Conservation (phyloP, 495 filamentous ascomycete genomes). For the Parachaetomium inaequale region DNA sequence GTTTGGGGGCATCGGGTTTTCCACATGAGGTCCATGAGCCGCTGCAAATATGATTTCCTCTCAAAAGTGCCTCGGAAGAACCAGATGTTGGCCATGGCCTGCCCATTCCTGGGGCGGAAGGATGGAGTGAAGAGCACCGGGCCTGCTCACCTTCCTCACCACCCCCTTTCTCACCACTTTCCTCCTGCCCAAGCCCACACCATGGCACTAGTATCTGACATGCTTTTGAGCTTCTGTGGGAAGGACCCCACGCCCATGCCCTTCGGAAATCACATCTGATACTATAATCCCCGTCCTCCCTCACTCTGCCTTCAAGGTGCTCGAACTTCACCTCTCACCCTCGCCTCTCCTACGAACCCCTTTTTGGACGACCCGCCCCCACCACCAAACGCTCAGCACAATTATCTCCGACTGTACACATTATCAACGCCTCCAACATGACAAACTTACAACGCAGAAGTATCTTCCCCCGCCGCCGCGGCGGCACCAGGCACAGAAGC, state of each 20-base stretch:
- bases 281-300: background rate
- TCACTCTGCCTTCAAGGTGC: background rate
- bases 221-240: background rate
- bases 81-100: too few species aligned
- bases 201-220: background rate
- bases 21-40: too few species aligned
- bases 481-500: too few species aligned
- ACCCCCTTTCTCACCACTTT: background rate
- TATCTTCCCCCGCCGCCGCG: background rate
- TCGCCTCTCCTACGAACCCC: too few species aligned
- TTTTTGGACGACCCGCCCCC: too few species aligned
- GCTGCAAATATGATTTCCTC: too few species aligned
- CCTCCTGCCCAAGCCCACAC: background rate
- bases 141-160: background rate
- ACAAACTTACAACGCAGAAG: background rate
- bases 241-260: background rate
- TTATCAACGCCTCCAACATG: background rate
- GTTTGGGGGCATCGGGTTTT: too few species aligned
- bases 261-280: background rate
- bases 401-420: too few species aligned
- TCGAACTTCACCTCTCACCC: background rate
- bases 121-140: too few species aligned
- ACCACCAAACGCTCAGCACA: background rate
- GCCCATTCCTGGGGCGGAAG: too few species aligned
- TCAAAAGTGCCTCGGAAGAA: too few species aligned